Base-by-base conservation (phyloP, 208 protist species). In the Leishmania lainsoni region DNA sequence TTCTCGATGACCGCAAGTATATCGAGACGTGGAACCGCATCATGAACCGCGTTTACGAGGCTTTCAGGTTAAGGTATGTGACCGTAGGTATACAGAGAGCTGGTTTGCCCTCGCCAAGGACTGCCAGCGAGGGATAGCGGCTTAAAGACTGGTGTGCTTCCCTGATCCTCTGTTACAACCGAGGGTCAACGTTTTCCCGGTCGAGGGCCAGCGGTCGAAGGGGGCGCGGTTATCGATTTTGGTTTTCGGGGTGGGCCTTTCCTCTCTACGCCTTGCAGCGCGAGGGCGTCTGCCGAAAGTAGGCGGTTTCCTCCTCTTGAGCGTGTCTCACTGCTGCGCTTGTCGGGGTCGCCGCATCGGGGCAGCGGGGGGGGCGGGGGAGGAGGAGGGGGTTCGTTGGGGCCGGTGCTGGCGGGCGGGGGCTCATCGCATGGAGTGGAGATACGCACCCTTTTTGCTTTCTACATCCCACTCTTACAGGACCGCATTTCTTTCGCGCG, bases 11-110 rank as follows among this genome's bases (percentile, higher is more conserved):
- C 63, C 74, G 73, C 39, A 85, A 70, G 14, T 95, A 92, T 78
- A 51, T 85, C 6, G 35, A 32, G 3, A 75, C 88, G 5, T 96
- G 91, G 92, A 89, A 96, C 70, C 69, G 69, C 42, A 97, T 98
- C 69, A 95, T 97, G 85, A 81, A 76, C 48, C 85, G 75, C 14
- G 95, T 98, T 20, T 97, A 96, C 86, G 89, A 97, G 56, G 92
- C 91, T 10, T 97, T 98, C 86, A 93, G 35, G 90, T 94, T 10
- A 85, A 90, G 12, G 81, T 76, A 26, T 74, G 72, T 26, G 87
- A 94, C 72, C 90, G 92, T 48, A 88, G 85, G 59, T 71, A 80
- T 66, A 83, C 91, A 1, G 69, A 87, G n/a, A 68, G 93, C 59
- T 96, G 93, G 92, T 81, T 93, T 32, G 66, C 6, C 1, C 77